Conservation (phyloP, 768 basidiomycete species). For the Crucibulum laeve region DNA sequence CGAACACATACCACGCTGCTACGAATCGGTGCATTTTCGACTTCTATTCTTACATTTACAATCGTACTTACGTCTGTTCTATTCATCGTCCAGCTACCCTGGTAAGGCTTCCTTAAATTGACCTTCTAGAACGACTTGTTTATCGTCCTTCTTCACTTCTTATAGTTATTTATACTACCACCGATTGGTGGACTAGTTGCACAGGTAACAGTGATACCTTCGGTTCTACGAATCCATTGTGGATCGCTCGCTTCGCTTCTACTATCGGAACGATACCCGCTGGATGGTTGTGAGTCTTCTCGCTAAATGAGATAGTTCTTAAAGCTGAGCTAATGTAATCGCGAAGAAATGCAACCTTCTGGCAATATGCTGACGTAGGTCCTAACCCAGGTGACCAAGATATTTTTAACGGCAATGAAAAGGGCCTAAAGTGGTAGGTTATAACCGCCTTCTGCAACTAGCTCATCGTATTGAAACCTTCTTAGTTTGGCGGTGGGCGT, state of each 20-base stretch:
- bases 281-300: conserved; percentile 49
- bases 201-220: conserved; percentile 57
- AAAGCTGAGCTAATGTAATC: no score
- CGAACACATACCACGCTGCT: conserved; percentile 46
- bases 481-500: no score
- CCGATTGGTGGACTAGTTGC: conserved; percentile 65
- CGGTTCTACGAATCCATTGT: conserved; percentile 54
- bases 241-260: conserved; percentile 54
- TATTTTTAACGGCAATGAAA: conserved; percentile 46
- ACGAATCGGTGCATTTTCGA: conserved; percentile 37
- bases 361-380: conserved; percentile 55
- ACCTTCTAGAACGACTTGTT: conserved; percentile 13
- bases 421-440: conserved; percentile 33
- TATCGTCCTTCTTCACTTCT: background rate
- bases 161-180: conserved; percentile 58
- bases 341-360: conserved; percentile 46
- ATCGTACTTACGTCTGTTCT: background rate
- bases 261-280: conserved; percentile 50
- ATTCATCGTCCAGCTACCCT: conserved; percentile 38
- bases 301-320: background rate
- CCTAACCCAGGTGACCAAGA: conserved; percentile 53
- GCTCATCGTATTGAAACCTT: background rate
- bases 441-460: background rate
- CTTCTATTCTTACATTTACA: background rate
- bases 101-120: conserved; percentile 24